Conservation (phyloP, 2,329 filamentous ascomycete genomes). For the Colletotrichum endophyticum region DNA sequence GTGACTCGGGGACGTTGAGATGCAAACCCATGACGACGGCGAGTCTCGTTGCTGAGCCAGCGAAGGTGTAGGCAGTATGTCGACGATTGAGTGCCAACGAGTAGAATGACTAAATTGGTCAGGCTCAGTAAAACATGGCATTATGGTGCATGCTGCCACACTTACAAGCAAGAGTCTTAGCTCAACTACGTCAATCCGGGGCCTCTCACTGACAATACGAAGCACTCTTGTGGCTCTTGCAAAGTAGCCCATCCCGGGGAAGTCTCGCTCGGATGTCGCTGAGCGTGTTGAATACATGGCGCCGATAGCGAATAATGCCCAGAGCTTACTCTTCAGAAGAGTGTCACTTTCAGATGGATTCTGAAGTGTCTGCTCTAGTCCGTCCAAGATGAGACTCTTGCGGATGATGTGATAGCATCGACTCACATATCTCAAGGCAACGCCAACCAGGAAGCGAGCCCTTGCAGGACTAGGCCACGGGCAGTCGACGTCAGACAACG, state of each 20-base stretch:
- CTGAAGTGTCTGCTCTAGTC: constrained; percentile 40
- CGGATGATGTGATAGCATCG: constrained; percentile 47
- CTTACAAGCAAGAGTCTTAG: constrained; percentile 47
- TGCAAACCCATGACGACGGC: constrained; percentile 50
- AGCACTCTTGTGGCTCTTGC: constrained; percentile 42
- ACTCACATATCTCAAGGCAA: constrained; percentile 44
- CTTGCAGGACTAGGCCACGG: constrained; percentile 43
- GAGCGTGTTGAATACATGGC: constrained; percentile 49
- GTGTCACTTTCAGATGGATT: constrained; percentile 36
- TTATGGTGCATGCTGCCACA: background rate
- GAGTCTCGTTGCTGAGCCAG: constrained; percentile 48
- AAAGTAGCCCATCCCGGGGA: constrained; percentile 50
- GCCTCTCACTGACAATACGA: constrained; percentile 43
- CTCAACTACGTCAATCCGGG: constrained; percentile 47
- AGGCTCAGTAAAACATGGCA: background rate
- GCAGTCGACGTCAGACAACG: constrained; percentile 32
- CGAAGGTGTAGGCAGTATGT: constrained; percentile 46
- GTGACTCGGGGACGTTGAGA: constrained; percentile 39
- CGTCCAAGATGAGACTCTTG: constrained; percentile 38
- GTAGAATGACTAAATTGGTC: constrained; percentile 42
- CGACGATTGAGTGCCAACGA: constrained; percentile 48
- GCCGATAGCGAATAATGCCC: constrained; percentile 49
- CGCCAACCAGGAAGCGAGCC: constrained; percentile 41
- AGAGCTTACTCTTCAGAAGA: constrained; percentile 43
- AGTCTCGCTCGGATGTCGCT: constrained; percentile 32